Evolutionary conservation across 2,329 filamentous ascomycete species (phyloP), one percentile per base, ranked within the genome.

Genomic region (Nemania sp.): DNA sequence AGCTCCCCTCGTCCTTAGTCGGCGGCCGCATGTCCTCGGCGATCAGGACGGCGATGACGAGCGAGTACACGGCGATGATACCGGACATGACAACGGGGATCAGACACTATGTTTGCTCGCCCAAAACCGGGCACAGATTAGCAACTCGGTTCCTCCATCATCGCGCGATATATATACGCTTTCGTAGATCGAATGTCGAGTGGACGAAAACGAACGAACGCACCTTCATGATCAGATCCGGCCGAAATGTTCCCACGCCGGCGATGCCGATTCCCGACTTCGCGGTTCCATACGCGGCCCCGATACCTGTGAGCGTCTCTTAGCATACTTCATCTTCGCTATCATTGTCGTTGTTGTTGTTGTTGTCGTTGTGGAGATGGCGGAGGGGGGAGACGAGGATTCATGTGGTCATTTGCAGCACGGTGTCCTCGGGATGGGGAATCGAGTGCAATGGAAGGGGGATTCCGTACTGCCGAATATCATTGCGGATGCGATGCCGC

Each of bases 81-180:
- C 94, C 94, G 66, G 94, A 96, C 94, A 99, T 99, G 79, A 99
- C 87, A 62, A 94, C 89, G 59, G 90, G 89, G 64, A 93, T 92
- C 48, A 93, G 78, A 52, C 88, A 92, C 89, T 91, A 65, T 28
- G n/a, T 20, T 11, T n/a, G 14, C n/a, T 24, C 19, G 30, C 14
- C 14, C 12, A 50, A 28, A 11, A 6, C 19, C 17, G 28, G 15
- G 17, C 30, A n/a, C n/a, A n/a, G 1, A 8, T 45, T 33, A 51
- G 49, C 24, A 2, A 24, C 15, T 44, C 23, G 9, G 20, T 14
- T 20, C 6, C n/a, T n/a, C n/a, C n/a, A n/a, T n/a, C n/a, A n/a
- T n/a, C n/a, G n/a, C n/a, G n/a, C n/a, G n/a, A n/a, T n/a, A n/a
- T n/a, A n/a, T n/a, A n/a, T n/a, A n/a, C n/a, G n/a, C n/a, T n/a